Evolutionary conservation across 768 basidiomycete genomes (phyloP), one percentile per base, ranked within the genome.

Genomic region (Suillus hirtellus): DNA sequence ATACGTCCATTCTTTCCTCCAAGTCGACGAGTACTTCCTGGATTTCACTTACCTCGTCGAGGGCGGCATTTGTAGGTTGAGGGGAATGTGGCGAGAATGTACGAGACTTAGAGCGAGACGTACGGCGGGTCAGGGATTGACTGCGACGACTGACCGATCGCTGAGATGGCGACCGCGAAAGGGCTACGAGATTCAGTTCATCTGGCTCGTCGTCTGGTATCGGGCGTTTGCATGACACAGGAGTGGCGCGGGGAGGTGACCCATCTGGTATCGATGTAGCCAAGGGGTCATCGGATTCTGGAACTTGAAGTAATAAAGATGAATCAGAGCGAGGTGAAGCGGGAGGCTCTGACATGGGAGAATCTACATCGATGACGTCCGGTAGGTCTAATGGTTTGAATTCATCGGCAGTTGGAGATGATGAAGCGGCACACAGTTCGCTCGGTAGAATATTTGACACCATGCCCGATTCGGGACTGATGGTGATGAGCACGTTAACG

Each of bases 391-490:
- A 58, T 31, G 63, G 62, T 17, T 27, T 17, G 24, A 59, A 53
- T 19, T 67, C 67, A 50, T 63, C 67, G 50, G 64, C 46, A 27
- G 60, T 66, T 34, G 62, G 34, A 15, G 62, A 53, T 24, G 69
- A 50, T 14, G 68, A 68, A 35, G 67, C 63, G 47, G 71, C 67
- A 44, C 65, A 70, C 37, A 77, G 58, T 56, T 80, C 76, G 61
- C 65, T 65, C 34, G 78, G 73, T 38, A 66, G 67, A 12, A 84
- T 69, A 70, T 77, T 72, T 35, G 65, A 69, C 64, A 84, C 80
- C 66, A 72, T 77, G 46, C 81, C 79, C 40, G 73, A 75, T 58
- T 81, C 78, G 6, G 73, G 76, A 67, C 83, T 84, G 60, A 50
- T 38, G 65, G 66, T 67, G 42, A 60, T 61, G 42, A 61, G 58